Evolutionary conservation across 192 early-diverging fungal genomes (phyloP).

Genomic region (Funneliformis geosporum): DNA sequence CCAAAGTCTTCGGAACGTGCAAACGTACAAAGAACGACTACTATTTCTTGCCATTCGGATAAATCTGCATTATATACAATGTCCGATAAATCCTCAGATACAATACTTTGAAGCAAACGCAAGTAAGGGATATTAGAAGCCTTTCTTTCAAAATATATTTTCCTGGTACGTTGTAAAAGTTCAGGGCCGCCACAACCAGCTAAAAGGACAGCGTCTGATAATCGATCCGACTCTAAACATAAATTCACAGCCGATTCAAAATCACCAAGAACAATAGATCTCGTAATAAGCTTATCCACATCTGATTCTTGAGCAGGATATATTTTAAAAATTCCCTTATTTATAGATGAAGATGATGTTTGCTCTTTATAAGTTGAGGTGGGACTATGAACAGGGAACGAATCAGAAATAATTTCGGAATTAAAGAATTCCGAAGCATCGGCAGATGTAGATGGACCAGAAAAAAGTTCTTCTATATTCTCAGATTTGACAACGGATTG

Average conservation of each 20-base stretch:
- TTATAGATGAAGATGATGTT: constrained; percentile 36
- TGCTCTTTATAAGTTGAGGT: constrained; percentile 3
- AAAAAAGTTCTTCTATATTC: constrained; percentile 5
- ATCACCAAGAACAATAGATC: constrained; percentile 85
- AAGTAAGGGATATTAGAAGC: constrained; percentile 72
- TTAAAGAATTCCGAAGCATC: constrained; percentile 30
- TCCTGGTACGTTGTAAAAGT: constrained; percentile 71
- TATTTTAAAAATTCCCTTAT: constrained; percentile 46
- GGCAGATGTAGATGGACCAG: background rate
- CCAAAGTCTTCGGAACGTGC: constrained; percentile 82
- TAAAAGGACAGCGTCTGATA: constrained; percentile 87
- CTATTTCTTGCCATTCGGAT: constrained; percentile 88
- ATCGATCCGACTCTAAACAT: constrained; percentile 78
- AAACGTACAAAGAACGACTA: constrained; percentile 94
- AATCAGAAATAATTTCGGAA: constrained; percentile 18
- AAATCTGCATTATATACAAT: constrained; percentile 77
- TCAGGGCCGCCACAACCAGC: constrained; percentile 85
- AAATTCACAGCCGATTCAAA: constrained; percentile 90
- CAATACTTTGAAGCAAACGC: constrained; percentile 81
- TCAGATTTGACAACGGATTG: background rate
- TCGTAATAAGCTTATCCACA: constrained; percentile 80
- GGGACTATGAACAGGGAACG: constrained; percentile 33
- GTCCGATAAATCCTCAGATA: constrained; percentile 78
- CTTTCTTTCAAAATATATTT: constrained; percentile 80
- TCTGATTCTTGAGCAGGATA: constrained; percentile 65